phyloP scores from a whole-genome alignment of 345 rosid genomes.

The Cochlearia excelsa region DNA sequence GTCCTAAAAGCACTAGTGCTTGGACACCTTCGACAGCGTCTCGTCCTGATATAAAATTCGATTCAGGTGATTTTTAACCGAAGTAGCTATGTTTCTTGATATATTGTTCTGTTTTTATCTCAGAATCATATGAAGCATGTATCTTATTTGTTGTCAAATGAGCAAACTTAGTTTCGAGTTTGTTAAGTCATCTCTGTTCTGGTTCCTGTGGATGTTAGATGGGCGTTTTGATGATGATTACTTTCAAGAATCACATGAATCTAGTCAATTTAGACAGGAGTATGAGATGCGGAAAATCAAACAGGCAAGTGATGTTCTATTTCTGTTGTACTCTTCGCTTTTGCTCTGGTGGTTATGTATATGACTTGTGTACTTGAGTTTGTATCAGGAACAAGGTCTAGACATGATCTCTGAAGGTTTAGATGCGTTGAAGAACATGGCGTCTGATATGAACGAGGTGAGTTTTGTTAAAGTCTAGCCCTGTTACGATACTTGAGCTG shows the following conservation, averaged over 20 bases:
- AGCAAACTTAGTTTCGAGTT: constrained; percentile 15
- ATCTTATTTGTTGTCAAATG: not conserved
- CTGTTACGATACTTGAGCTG: constrained; percentile 15
- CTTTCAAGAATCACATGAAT: constrained; percentile 69
- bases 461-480: constrained; percentile 19
- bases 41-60: constrained; percentile 82
- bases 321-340: constrained; percentile 1
- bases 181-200: constrained; percentile 14
- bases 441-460: constrained; percentile 96
- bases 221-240: constrained; percentile 76
- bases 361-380: constrained; percentile 19
- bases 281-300: constrained; percentile 81
- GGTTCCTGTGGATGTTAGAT: constrained; percentile 36
- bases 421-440: constrained; percentile 95
- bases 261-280: constrained; percentile 78
- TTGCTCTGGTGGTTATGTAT: constrained; percentile 12
- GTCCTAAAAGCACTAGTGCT: constrained; percentile 67
- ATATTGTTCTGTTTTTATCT: too few species aligned
- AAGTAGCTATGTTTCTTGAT: constrained; percentile 17
- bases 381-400: constrained; percentile 86
- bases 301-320: constrained; percentile 54
- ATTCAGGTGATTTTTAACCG: constrained; percentile 59
- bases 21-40: constrained; percentile 77
- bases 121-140: not conserved
- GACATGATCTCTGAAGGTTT: constrained; percentile 92